Conservation (phyloP, 2,329 filamentous ascomycete species). For the Parastagonospora avenae region DNA sequence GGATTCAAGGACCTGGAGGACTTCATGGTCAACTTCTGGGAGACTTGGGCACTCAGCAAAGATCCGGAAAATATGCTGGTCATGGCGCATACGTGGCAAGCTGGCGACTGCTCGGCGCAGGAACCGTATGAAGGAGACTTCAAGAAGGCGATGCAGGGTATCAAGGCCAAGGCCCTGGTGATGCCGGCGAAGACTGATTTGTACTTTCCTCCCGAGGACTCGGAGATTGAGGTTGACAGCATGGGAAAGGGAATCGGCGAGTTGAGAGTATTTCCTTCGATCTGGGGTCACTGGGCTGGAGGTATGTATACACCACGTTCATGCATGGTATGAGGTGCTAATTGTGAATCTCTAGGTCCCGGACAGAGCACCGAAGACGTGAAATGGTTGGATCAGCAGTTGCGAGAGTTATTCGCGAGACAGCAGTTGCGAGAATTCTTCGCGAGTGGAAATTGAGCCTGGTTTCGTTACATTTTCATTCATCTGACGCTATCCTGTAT, state of each 20-base stretch:
- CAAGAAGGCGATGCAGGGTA: conserved; percentile 63
- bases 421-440: no score
- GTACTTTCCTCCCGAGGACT: conserved; percentile 84
- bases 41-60: conserved; percentile 73
- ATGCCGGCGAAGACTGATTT: conserved; percentile 75
- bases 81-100: conserved; percentile 82
- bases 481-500: no score
- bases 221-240: conserved; percentile 70
- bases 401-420: no score
- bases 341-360: no score
- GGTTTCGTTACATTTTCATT: no score
- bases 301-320: conserved; percentile 37
- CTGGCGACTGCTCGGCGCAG: conserved; percentile 71
- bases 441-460: no score
- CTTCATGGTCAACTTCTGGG: conserved; percentile 78
- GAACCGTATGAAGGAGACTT: conserved; percentile 72
- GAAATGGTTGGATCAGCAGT: no score
- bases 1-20: conserved; percentile 72
- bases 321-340: no score
- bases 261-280: conserved; percentile 60
- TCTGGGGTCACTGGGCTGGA: conserved; percentile 66
- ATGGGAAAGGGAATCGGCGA: conserved; percentile 65
- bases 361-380: no score
- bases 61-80: conserved; percentile 76
- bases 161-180: conserved; percentile 74